Base-by-base conservation (phyloP, 257 asterid genomes). In the Paraleonurus japonicus region DNA sequence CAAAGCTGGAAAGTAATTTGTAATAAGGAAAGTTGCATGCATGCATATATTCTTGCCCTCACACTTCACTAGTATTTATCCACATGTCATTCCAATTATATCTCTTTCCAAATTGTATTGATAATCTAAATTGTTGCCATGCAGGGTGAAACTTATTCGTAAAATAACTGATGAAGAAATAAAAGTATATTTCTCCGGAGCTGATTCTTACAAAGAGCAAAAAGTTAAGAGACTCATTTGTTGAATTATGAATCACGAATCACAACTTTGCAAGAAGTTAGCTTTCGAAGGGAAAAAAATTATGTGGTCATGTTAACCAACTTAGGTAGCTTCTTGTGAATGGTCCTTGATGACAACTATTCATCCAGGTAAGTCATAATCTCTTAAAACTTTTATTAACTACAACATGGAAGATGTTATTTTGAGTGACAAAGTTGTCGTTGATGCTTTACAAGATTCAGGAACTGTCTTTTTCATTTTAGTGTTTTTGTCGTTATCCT, bases 261-360 rank as follows among this genome's bases (percentile, higher is more conserved):
- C n/a, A n/a, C n/a, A n/a, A n/a, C n/a, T 30, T 19, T 16, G 37
- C 77, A 48, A 70, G 71, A 70, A 20, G 63, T 58, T 79, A 11
- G 63, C 60, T 64, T 48, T 5, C 26, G 71, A 58, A 33, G 79
- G 70, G 64, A n/a, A n/a, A n/a, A n/a, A n/a, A n/a, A n/a, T n/a
- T n/a, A n/a, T n/a, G n/a, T n/a, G n/a, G n/a, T n/a, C n/a, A n/a
- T n/a, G n/a, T n/a, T n/a, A n/a, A n/a, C n/a, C n/a, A n/a, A n/a
- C n/a, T n/a, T n/a, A n/a, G n/a, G n/a, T n/a, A n/a, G n/a, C n/a
- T n/a, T n/a, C n/a, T 45, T 2, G 8, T 15, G 35, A 45, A 64
- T 53, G 33, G 22, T 59, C 33, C 33, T 5, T 28, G 33, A 28
- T 28, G 33, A 28, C 61, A 41, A 27, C n/a, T 10, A 41, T 59